Evolutionary conservation across 1,139 yeast genomes (phyloP), one percentile per base, ranked within the genome.

Genomic region (Geotrichum histeridarum): DNA sequence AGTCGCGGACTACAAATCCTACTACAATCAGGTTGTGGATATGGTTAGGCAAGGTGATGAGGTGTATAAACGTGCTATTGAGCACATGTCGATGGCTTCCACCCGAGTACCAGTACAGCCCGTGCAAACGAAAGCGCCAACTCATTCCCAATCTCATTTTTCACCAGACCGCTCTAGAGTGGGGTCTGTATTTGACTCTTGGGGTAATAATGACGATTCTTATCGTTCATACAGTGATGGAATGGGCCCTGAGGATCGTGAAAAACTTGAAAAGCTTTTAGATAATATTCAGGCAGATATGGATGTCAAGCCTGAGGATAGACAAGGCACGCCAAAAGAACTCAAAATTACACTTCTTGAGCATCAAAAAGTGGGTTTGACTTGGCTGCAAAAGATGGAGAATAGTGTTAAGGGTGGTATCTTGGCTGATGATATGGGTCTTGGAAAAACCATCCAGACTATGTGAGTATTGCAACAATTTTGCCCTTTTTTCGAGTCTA

Each of bases 341-440:
- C 69, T 93, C 63, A 73, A 82, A 3, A 79, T 89, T 8, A 77
- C 78, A 42, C 73, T 89, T 30, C 72, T 90, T 67, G 87, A 84
- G 60, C 98, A 93, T 72, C 99, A 93, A 70, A 77, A 89, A 54
- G 75, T 84, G 57, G 98, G 98, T 0, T 74, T 93, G 33, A 78
- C 84, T 2, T 93, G 99, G 98, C 72, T 93, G 61, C 64, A 79
- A 47, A 76, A 84, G 41, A 83, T 80, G 76, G 96, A 89, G 63
- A 70, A 66, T 41, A 48, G 48, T 8, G 75, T 73, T 51, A 77
- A 77, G 59, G 98, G 97, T 31, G 96, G 96, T 1, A 77, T 90
- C 30, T 71, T 90, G 42, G 96, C 96, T 0, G 97, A 90, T 71
- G 96, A 87, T 72, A 90, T 90, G 97, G 97, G 96, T 36, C 73